Base-by-base conservation (phyloP, 148 eudicot genomes). In the Fallopia convolvulus region DNA sequence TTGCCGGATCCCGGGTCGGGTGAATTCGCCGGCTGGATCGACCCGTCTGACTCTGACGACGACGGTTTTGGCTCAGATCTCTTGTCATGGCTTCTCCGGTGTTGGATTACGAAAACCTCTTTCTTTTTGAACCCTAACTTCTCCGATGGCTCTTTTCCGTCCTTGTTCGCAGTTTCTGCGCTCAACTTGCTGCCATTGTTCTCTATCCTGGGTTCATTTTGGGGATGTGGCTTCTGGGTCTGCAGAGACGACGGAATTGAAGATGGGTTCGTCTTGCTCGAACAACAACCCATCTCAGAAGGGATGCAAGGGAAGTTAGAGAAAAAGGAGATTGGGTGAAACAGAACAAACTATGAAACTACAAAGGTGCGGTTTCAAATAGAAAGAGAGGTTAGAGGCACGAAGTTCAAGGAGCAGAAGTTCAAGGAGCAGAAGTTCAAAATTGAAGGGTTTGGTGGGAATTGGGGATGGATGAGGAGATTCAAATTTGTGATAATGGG, bases 1-100 rank as follows among this genome's bases (percentile, higher is more conserved):
- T 70, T 14, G 17, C 18, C 44, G 21, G 10, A 5, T 33, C 46
- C 55, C 50, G 33, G 32, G 13, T 17, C 11, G 5, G 48, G 44
- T 1, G 20, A 70, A 42, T 72, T 72, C 33, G 75, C 32, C 75
- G 75, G 70, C 15, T 30, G 70, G 6, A 32, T 13, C 39, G 17
- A 58, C 30, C 65, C 26, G 7, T 41, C 47, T 18, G 50, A 72
- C n/a, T 40, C 49, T 2, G 36, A 46, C 20, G 55, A 46, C 10
- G 75, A 46, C 17, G 53, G 17, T 44, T 73, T 73, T 11, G 52
- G 75, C 2, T 73, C 75, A 14, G 75, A 42, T 73, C 52, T 73
- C 36, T 12, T 73, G 75, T 73, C 75, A 73, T 73, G 32, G 33
- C 75, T 73, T 36, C 33, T 73, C 53, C 75, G 50, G 75, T 73